These are phyloP conservation scores for Botrytis porri DNA, from an alignment of 2,329 filamentous ascomycete species.

Conservation along the genomic window DNA sequence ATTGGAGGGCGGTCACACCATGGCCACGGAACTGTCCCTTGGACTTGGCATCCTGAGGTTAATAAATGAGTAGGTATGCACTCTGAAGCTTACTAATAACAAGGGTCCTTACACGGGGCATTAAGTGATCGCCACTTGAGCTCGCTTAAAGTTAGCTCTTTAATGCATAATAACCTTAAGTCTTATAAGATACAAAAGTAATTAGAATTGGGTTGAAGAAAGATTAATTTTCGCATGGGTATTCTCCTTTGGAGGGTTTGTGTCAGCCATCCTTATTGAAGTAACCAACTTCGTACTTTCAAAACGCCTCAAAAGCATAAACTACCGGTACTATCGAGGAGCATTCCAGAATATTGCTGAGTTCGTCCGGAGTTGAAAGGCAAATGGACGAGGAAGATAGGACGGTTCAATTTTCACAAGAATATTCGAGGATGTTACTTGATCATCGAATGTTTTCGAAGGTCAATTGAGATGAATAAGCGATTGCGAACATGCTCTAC, in stretches of 20 bases:
- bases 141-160: background rate
- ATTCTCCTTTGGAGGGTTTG: background rate
- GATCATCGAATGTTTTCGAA: background rate
- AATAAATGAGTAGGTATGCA: background rate
- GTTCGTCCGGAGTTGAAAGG: background rate
- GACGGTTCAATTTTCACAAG: background rate
- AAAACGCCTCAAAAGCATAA: background rate
- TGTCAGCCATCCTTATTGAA: background rate
- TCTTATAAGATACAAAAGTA: too few species aligned
- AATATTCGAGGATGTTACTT: background rate
- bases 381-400: background rate
- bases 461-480: background rate
- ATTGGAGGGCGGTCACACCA: background rate
- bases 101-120: background rate
- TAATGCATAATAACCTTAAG: background rate
- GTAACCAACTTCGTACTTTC: background rate
- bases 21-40: background rate
- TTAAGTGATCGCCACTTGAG: background rate
- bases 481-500: background rate
- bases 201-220: background rate
- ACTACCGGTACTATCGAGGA: background rate
- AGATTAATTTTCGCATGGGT: background rate
- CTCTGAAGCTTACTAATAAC: background rate
- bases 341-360: background rate
- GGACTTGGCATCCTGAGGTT: background rate